Evolutionary conservation across 176 grass and related monocot genomes (phyloP).

Genomic region (Musa beccarii): DNA sequence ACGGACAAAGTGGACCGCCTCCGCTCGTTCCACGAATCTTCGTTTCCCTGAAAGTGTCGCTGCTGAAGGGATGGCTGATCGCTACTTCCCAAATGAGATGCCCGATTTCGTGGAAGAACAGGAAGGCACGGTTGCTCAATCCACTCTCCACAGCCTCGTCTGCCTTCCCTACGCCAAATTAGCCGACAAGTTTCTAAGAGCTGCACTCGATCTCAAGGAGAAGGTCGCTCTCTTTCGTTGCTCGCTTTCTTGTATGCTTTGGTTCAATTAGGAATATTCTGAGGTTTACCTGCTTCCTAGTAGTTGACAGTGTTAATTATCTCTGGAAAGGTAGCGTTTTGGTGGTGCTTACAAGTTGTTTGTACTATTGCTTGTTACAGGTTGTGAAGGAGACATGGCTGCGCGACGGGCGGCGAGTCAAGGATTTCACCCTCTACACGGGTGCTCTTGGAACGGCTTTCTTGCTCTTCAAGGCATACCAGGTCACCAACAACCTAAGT

Average conservation of each 20-base stretch:
- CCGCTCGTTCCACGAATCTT: too few species aligned
- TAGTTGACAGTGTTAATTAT: background rate
- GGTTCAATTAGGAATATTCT: background rate
- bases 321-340: too few species aligned
- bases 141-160: constrained; percentile 18
- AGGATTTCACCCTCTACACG: constrained; percentile 27
- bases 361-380: background rate
- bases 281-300: background rate
- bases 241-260: background rate
- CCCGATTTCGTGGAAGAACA: constrained; percentile 46
- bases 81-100: constrained; percentile 77
- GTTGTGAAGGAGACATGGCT: constrained; percentile 31
- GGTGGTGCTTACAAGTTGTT: background rate
- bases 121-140: background rate
- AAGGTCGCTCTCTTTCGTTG: constrained; percentile 1
- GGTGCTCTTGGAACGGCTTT: constrained; percentile 31
- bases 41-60: too few species aligned
- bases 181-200: constrained; percentile 23
- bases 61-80: constrained; percentile 45
- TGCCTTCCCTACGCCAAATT: constrained; percentile 20
- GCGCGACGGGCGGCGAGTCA: background rate
- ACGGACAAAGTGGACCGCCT: too few species aligned
- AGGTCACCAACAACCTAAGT: constrained; percentile 10
- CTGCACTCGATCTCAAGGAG: constrained; percentile 27
- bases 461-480: constrained; percentile 25